These are phyloP conservation scores for Fusarium incarnatum DNA, from an alignment of 2,329 filamentous ascomycete genomes.

Conservation along the genomic window DNA sequence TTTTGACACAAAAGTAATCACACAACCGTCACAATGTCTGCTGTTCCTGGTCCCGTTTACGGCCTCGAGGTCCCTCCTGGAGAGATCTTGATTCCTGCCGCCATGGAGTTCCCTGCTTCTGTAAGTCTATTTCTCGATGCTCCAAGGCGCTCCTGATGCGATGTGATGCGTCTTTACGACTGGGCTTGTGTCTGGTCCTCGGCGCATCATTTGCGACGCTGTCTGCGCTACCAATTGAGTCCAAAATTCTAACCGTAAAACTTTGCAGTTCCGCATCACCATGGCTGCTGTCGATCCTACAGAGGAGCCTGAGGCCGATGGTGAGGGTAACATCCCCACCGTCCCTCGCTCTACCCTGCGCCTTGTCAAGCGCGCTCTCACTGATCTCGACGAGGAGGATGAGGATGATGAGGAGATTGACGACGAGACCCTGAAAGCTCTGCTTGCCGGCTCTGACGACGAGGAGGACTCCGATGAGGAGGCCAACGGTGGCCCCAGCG, in stretches of 20 bases:
- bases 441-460: constrained; percentile 63
- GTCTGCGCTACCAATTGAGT: background rate
- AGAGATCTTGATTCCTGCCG: constrained; percentile 83
- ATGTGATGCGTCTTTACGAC: background rate
- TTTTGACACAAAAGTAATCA: constrained; percentile 4
- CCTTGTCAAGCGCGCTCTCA: constrained; percentile 80
- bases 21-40: constrained; percentile 61
- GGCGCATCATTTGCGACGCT: constrained; percentile 29
- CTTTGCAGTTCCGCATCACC: constrained; percentile 86
- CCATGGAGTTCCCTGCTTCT: constrained; percentile 82
- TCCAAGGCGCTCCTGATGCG: background rate
- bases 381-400: constrained; percentile 67
- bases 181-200: background rate
- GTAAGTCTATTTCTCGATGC: constrained; percentile 65
- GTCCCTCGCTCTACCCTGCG: constrained; percentile 87
- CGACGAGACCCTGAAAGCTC: constrained; percentile 71
- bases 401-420: constrained; percentile 75
- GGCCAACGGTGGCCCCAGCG: constrained; percentile 88
- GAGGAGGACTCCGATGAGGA: constrained; percentile 69
- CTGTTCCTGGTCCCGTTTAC: constrained; percentile 82
- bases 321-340: constrained; percentile 69
- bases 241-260: constrained; percentile 33
- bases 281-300: constrained; percentile 98
- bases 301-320: constrained; percentile 75
- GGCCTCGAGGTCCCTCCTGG: constrained; percentile 91